These are phyloP conservation scores for Boechera retrofracta DNA, from an alignment of 345 rosid species.

Conservation along the genomic window DNA sequence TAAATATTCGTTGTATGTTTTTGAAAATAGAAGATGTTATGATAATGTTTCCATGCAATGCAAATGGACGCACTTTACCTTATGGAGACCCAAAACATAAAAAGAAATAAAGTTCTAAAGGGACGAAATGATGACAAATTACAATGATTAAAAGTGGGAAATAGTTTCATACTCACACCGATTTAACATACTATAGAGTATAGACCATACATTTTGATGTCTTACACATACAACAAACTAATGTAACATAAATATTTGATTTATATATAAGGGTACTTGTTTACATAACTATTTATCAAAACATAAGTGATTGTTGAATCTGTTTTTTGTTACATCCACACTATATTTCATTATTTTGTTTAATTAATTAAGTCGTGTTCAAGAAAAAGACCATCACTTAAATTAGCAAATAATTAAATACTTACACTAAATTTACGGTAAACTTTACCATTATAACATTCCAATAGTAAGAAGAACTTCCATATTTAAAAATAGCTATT, in stretches of 20 bases:
- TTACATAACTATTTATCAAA: constrained; percentile 10
- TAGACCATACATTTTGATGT: constrained; percentile 14
- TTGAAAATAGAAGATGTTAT: constrained; percentile 32
- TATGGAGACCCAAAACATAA: constrained; percentile 50
- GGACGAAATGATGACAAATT: constrained; percentile 45
- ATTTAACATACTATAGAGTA: constrained; percentile 25
- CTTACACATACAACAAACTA: constrained; percentile 21
- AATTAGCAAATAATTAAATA: neutral
- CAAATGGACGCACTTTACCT: constrained; percentile 50
- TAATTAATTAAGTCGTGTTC: neutral
- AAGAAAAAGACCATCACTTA: neutral
- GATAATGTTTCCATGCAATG: constrained; percentile 51
- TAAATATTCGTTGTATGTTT: constrained; percentile 23
- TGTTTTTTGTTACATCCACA: too few relatives aligned
- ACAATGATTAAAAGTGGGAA: constrained; percentile 42
- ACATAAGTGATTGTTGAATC: neutral
- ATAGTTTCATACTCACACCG: constrained; percentile 35
- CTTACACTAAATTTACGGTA: neutral
- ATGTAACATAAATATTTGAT: constrained; percentile 2
- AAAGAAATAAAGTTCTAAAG: constrained; percentile 46
- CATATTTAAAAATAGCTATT: too few relatives aligned
- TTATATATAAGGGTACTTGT: neutral
- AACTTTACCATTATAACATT: too few relatives aligned
- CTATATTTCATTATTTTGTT: neutral
- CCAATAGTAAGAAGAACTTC: neutral